Conservation (phyloP, 306 rosid species). For the Trifolium pratense region DNA sequence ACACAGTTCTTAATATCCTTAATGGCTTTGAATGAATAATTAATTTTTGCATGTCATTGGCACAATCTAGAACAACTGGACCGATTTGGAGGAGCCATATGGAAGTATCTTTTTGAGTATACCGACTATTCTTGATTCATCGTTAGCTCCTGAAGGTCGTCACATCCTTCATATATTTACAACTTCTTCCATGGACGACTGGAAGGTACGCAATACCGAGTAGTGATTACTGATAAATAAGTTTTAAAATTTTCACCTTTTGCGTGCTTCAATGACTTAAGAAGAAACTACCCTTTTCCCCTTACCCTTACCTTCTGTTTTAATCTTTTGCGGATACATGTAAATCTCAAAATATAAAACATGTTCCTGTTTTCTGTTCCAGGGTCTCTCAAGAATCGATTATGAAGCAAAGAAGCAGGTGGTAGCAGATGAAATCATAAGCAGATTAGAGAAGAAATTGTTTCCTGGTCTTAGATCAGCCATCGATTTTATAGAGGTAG, state of each 20-base stretch:
- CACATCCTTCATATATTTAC: conserved; percentile 97
- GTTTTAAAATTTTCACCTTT: conserved; percentile 17
- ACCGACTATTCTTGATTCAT: conserved; percentile 91
- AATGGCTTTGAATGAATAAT: conserved; percentile 31
- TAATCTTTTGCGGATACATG: conserved; percentile 5
- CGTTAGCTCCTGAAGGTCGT: conserved; percentile 85
- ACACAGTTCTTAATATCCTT: conserved; percentile 9
- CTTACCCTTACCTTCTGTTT: not conserved
- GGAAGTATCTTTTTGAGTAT: conserved; percentile 94
- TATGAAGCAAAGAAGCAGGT: conserved; percentile 85
- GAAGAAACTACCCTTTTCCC: conserved; percentile 29
- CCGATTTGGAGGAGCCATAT: conserved; percentile 76
- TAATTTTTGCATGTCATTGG: conserved; percentile 18
- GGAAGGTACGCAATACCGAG: conserved; percentile 66
- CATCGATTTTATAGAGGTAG: conserved; percentile 82
- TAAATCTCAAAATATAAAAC: conserved; percentile 29
- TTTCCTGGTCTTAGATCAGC: conserved; percentile 85
- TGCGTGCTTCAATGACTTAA: conserved; percentile 27
- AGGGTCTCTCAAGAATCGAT: conserved; percentile 77
- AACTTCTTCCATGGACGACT: conserved; percentile 88
- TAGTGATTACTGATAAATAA: conserved; percentile 29
- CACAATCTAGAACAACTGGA: conserved; percentile 68
- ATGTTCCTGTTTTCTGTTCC: conserved; percentile 35
- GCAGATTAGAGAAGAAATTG: conserved; percentile 80
- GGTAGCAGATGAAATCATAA: conserved; percentile 75